These are phyloP conservation scores for Ustulina deusta DNA, from an alignment of 2,329 filamentous ascomycete species.

Conservation along the genomic window DNA sequence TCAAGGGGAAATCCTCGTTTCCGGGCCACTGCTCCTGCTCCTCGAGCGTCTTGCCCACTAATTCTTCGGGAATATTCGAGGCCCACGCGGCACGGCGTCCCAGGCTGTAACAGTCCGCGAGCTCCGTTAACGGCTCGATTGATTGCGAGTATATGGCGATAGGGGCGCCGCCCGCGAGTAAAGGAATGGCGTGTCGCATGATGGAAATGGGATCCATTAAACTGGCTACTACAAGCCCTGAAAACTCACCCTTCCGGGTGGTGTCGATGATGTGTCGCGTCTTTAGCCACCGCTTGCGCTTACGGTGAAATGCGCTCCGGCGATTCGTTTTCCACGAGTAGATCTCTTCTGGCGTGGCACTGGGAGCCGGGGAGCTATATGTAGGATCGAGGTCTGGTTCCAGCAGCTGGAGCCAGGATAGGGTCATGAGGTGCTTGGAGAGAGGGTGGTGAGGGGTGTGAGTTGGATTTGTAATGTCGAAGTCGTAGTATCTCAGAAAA, in stretches of 20 bases:
- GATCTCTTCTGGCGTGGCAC: conserved; percentile 70
- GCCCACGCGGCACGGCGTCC: conserved; percentile 82
- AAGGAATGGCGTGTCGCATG: conserved; percentile 78
- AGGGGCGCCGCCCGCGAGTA: conserved; percentile 84
- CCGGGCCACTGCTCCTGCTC: conserved; percentile 69
- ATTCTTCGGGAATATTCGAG: conserved; percentile 61
- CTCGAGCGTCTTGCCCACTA: conserved; percentile 58
- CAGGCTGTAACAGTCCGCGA: conserved; percentile 88
- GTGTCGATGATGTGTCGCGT: conserved; percentile 79
- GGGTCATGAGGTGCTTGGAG: conserved; percentile 80
- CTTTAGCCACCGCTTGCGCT: conserved; percentile 84
- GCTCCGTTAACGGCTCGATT: conserved; percentile 79
- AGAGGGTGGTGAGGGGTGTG: conserved; percentile 79
- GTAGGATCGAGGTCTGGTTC: conserved; percentile 79
- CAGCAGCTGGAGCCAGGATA: conserved; percentile 93
- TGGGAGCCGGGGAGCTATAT: conserved; percentile 74
- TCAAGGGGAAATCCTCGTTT: conserved; percentile 84
- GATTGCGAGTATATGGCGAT: conserved; percentile 87
- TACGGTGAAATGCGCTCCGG: conserved; percentile 87
- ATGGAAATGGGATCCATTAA: conserved; percentile 84
- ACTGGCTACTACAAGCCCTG: conserved; percentile 84
- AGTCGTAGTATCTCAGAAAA: conserved; percentile 89
- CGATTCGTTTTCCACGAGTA: conserved; percentile 82
- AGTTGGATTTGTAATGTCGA: conserved; percentile 75
- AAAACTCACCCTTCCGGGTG: conserved; percentile 80